Evolutionary conservation across 768 basidiomycete genomes (phyloP), one percentile per base, ranked within the genome.

Genomic region (Termitomyces sp.): DNA sequence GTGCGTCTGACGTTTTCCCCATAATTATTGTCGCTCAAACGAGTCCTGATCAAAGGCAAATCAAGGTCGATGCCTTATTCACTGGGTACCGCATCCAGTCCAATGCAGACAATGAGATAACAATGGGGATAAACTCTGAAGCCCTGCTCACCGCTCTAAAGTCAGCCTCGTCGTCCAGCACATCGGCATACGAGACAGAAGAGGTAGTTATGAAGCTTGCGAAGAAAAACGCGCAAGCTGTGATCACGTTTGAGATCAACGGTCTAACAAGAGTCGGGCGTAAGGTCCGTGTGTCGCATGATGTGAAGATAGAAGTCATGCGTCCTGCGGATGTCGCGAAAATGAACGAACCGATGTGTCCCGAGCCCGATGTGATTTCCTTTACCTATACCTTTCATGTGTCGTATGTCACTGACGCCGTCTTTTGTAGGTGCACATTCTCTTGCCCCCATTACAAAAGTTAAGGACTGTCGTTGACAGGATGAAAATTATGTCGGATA

Each of bases 1-100:
- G 73, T 77, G 48, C 42, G 71, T 59, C 37, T 31, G 10, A 37
- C 17, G 34, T 19, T 31, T 11, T 29, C 17, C 4, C 27, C 10
- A 5, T 42, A n/a, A 54, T 5, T 12, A 31, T 14, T 29, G 17
- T 17, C 17, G n/a, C 47, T 34, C 17, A 29, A 40, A 51, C 37
- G 12, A 25, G 2, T 49, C 29, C 12, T 40, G 9, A 16, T 23
- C 40, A 42, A 54, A 87, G 86, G 16, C 80, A 85, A 63, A 81
- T 89, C 64, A 87, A 85, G 68, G 78, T 84, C 9, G 76, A 80
- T 38, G 82, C 89, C 0, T 66, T 93, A 10, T 91, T 93, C 71
- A 79, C 77, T 2, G 77, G 83, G 59, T 92, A 94, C 68, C 86
- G 91, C 43, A 92, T 95, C 64, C 89, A 94, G 65, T 94, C 92